Percentiles rank a stretch among this genome's conserved stretches.
phyloP scores from a whole-genome alignment of 176 grass and related monocot species.

The Hordeum vulgare region MorexV3_pseudomolecules_assembly NC_058520.1:524643270-524643769 shows the following conservation, averaged over 20 bases:
- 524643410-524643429: too few species aligned
- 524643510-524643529: not conserved
- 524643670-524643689: not conserved
- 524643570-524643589: not conserved
- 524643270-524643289: constrained; percentile 50
- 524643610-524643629: not conserved
- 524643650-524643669: not conserved
- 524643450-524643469: not conserved
- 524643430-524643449: not conserved
- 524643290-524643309: constrained; percentile 6
- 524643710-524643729: not conserved
- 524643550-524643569: constrained; percentile 2
- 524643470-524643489: constrained; percentile 10
- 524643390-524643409: too few species aligned
- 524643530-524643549: not conserved
- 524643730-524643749: not conserved
- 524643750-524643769: not conserved
- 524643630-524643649: not conserved
- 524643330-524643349: not conserved
- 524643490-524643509: not conserved
- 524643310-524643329: constrained; percentile 4
- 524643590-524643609: not conserved
- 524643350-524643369: not conserved
- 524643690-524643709: not conserved
- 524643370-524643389: not conserved